These are phyloP conservation scores for Parvularia atlantis DNA, from an alignment of 78 protist species.

Conservation along the genomic window DNA sequence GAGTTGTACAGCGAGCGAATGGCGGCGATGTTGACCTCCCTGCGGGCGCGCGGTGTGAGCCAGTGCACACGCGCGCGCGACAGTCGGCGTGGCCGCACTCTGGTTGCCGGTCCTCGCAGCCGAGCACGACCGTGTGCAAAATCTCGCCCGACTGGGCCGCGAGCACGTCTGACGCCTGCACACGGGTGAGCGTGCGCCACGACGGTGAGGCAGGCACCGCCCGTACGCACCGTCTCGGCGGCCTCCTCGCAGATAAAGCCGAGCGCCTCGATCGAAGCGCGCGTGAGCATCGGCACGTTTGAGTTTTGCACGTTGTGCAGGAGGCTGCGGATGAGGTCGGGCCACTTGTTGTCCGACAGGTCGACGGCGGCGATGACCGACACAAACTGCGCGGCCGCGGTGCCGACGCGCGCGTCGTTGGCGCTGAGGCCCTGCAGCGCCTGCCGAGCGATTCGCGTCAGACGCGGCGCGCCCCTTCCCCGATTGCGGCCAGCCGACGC, in stretches of 20 bases:
- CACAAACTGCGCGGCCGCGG: conserved; percentile 36
- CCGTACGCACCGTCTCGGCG: conserved; percentile 7
- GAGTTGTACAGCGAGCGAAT: conserved; percentile 52
- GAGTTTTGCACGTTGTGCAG: conserved; percentile 6
- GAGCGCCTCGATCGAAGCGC: conserved; percentile 58
- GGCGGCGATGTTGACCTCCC: conserved; percentile 36
- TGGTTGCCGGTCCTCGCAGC: conserved; percentile 24
- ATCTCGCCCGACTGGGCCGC: conserved; percentile 12
- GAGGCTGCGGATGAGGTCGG: conserved; percentile 46
- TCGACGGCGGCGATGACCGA: conserved; percentile 68
- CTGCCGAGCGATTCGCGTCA: too few species aligned
- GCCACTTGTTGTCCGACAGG: conserved; percentile 70
- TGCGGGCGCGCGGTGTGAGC: conserved; percentile 28
- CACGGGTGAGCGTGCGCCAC: not conserved
- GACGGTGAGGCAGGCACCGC: not conserved
- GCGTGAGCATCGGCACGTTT: conserved; percentile 7
- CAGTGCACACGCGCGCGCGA: conserved; percentile 13
- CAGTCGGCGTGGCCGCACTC: conserved; percentile 9
- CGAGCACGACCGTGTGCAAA: too few species aligned
- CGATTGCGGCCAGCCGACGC: too few species aligned
- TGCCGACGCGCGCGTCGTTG: not conserved
- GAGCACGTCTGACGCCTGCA: conserved; percentile 31
- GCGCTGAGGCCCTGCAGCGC: not conserved
- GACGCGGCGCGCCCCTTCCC: too few species aligned
- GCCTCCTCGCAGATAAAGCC: conserved; percentile 79